Percentiles rank a stretch among this genome's conserved stretches.
These are phyloP conservation scores for Globisporangium okanoganense DNA, from an alignment of 352 stramenopile genomes.

Conservation along the genomic window DNA sequence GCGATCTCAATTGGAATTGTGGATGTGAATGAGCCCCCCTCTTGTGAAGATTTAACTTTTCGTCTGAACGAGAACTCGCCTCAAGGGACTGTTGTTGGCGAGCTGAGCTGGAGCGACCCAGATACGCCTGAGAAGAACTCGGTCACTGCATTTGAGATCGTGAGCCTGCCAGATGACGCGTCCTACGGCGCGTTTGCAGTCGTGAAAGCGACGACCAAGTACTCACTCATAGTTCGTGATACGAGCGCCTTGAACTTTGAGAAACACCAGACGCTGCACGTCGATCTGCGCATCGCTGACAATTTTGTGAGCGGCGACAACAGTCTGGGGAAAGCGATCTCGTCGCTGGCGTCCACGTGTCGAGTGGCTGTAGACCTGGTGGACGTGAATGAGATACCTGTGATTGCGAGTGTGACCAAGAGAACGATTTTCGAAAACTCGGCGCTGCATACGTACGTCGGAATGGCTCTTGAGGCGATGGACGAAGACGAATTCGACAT, in stretches of 20 bases:
- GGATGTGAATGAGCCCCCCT: constrained; percentile 30
- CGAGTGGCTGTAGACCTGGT: constrained; percentile 26
- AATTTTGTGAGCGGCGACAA: constrained; percentile 5
- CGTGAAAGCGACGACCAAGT: not conserved
- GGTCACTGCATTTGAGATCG: constrained; percentile 48
- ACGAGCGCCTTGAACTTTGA: constrained; percentile 4
- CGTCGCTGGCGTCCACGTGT: constrained; percentile 39
- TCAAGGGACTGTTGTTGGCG: constrained; percentile 17
- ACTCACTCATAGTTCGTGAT: not conserved
- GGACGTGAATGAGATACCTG: constrained; percentile 48
- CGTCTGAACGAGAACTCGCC: constrained; percentile 26
- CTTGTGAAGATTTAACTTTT: constrained; percentile 13
- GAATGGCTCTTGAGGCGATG: constrained; percentile 1
- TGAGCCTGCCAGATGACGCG: constrained; percentile 12
- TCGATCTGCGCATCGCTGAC: constrained; percentile 11
- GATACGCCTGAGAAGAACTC: constrained; percentile 33
- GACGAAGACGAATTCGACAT: constrained; percentile 8
- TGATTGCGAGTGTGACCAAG: constrained; percentile 19
- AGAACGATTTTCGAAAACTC: constrained; percentile 37
- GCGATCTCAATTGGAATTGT: constrained; percentile 16
- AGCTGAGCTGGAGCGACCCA: constrained; percentile 35
- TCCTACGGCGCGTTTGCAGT: constrained; percentile 8
- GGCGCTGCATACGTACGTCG: constrained; percentile 8
- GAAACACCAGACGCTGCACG: not conserved
- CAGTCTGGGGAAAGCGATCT: constrained; percentile 16